phyloP scores from a whole-genome alignment of 306 rosid genomes.

The Fagus crenata region DNA sequence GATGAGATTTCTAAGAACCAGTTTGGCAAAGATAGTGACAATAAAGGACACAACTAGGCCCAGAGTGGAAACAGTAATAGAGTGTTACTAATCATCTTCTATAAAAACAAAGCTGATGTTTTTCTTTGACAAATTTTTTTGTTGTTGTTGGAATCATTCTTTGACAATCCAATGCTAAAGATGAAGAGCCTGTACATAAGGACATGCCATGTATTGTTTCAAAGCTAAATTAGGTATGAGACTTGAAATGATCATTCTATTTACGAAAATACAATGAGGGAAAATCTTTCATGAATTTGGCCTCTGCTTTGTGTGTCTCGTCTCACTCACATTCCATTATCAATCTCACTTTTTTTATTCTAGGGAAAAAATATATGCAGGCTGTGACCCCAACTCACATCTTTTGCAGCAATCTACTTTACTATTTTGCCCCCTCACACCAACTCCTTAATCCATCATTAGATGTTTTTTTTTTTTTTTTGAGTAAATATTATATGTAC shows the following conservation, averaged over 20 bases:
- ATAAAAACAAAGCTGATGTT: background rate
- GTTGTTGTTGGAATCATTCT: background rate
- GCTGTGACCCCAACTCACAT: background rate
- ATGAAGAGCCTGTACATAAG: background rate
- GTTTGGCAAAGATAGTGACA: background rate
- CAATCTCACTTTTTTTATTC: conserved; percentile 18
- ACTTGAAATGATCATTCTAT: conserved; percentile 18
- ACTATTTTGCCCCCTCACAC: conserved; percentile 5
- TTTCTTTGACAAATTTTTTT: conserved; percentile 2
- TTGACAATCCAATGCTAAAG: conserved; percentile 11
- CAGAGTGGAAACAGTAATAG: background rate
- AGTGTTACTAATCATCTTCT: background rate
- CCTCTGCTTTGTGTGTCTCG: conserved; percentile 23
- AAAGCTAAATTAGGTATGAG: conserved; percentile 37
- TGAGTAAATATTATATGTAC: no score
- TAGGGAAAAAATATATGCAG: conserved; percentile 25
- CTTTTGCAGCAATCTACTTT: background rate
- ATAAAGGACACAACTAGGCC: background rate
- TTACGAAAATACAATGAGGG: conserved; percentile 14
- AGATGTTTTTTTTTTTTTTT: no score
- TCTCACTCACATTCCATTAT: conserved; percentile 36
- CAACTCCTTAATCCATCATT: background rate
- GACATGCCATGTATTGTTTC: conserved; percentile 28
- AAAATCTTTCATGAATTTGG: conserved; percentile 29
- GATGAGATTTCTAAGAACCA: background rate